phyloP scores from a whole-genome alignment of 108 stramenopile genomes.

The Skeletonema marinoi region DNA sequence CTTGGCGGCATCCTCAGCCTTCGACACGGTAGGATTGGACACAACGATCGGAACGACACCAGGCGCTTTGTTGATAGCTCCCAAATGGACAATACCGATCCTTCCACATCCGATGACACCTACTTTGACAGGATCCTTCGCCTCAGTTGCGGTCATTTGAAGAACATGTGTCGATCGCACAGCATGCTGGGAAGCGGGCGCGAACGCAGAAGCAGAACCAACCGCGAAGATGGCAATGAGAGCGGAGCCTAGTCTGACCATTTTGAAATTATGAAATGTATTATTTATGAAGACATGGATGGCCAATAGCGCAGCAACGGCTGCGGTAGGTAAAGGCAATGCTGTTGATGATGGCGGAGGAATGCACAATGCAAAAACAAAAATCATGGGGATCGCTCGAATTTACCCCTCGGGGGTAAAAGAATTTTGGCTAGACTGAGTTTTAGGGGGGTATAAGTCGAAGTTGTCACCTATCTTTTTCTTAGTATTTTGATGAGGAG shows the following conservation, averaged over 20 bases:
- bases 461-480: no score
- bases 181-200: slow-evolving; percentile 14
- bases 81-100: slow-evolving; percentile 95
- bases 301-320: no score
- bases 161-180: slow-evolving; percentile 7
- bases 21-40: slow-evolving; percentile 93
- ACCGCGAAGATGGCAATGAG: slow-evolving; percentile 23
- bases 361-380: no score
- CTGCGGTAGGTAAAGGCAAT: no score
- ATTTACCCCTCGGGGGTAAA: no score
- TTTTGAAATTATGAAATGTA: slow-evolving; percentile 46
- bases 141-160: slow-evolving; percentile 54
- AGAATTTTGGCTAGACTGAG: no score
- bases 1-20: slow-evolving; percentile 88
- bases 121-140: slow-evolving; percentile 68
- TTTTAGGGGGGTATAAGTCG: no score
- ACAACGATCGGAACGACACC: slow-evolving; percentile 78
- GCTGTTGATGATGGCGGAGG: no score
- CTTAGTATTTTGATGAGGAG: no score
- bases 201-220: slow-evolving; percentile 30
- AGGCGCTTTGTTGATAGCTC: slow-evolving; percentile 90
- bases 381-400: no score
- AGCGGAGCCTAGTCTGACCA: slow-evolving; percentile 35
- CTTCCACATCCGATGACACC: slow-evolving; percentile 96
- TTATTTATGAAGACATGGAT: no score